Evolutionary conservation across 352 stramenopile species (phyloP), one percentile per base, ranked within the genome.

Genomic region (Thraustochytrium striatum): DNA sequence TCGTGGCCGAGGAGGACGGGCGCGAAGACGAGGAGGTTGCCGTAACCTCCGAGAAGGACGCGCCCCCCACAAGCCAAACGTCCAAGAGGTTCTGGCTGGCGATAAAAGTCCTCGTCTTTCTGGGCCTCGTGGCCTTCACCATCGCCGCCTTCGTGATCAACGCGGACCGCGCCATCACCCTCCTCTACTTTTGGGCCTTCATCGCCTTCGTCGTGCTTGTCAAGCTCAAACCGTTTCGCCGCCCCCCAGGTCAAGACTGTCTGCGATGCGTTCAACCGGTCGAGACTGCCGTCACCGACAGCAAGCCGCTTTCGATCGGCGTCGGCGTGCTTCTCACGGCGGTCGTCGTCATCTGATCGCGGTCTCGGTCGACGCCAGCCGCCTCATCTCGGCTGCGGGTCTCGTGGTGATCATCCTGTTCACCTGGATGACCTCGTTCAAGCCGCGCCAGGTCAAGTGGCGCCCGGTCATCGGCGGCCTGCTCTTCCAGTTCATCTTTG

Each of bases 401-500:
- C 16, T 55, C 25, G 47, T 25, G 16, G 47, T 55, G 16, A 16
- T 55, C 25, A 16, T 55, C 47, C 16, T 55, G 16, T 55, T 55
- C 25, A 21, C 16, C 47, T 55, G 47, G 47, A 21, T 55, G 47
- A 25, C 25, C 16, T 55, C 47, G 16, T 55, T 21, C 47, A 55
- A 55, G 47, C 47, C 16, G 16, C 25, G 16, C 47, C 47, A 55
- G 47, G 47, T 68, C 36, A 68, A 68, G 30, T 68, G 57, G 57
- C 30, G 57, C 30, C 57, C 57, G 16, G 57, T 68, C 16, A 68
- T 68, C 16, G 30, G 57, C 16, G 57, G 57, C 16, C 36, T 68
- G 16, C 19, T 57, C 30, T 57, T 68, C 28, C 57, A 68, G 36
- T 68, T 59, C 57, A n/a, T n/a, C n/a, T 68, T 68, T 52, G 57